These are phyloP conservation scores for Yueomyces sp. DNA, from an alignment of 805 yeast species.

Conservation along the genomic window DNA sequence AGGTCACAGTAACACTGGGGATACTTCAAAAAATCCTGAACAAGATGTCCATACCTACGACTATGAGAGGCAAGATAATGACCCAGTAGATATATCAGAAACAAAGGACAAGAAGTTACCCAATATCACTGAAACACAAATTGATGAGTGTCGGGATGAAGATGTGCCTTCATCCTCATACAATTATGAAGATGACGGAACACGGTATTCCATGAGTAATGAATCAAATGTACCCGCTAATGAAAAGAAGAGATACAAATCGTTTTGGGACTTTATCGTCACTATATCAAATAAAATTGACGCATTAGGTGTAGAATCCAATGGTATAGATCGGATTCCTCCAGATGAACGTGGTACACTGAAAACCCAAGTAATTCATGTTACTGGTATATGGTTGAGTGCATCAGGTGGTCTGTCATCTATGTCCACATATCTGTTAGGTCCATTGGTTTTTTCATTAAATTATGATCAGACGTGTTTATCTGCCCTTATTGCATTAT, in stretches of 20 bases:
- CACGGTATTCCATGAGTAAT: constrained; percentile 2
- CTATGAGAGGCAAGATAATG: no score
- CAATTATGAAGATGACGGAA: constrained; percentile 9
- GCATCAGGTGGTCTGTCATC: constrained; percentile 85
- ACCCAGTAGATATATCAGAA: no score
- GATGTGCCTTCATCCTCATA: no score
- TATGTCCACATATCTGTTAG: constrained; percentile 70
- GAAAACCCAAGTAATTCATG: constrained; percentile 29
- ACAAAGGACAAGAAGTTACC: no score
- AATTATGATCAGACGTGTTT: constrained; percentile 53
- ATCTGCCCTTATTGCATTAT: constrained; percentile 48
- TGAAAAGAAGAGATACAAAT: neutral
- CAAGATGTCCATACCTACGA: no score
- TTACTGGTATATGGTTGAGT: constrained; percentile 68
- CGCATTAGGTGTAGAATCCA: constrained; percentile 50
- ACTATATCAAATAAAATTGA: constrained; percentile 35
- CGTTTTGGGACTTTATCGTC: neutral
- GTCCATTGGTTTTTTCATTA: constrained; percentile 57
- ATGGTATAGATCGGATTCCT: constrained; percentile 66
- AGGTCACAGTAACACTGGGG: no score
- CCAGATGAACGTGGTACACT: constrained; percentile 49
- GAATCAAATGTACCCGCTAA: neutral
- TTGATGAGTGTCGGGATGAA: no score
- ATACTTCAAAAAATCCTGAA: no score
- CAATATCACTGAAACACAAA: no score